Evolutionary conservation across 352 stramenopile species (phyloP).

Genomic region (Albugo candida): DNA sequence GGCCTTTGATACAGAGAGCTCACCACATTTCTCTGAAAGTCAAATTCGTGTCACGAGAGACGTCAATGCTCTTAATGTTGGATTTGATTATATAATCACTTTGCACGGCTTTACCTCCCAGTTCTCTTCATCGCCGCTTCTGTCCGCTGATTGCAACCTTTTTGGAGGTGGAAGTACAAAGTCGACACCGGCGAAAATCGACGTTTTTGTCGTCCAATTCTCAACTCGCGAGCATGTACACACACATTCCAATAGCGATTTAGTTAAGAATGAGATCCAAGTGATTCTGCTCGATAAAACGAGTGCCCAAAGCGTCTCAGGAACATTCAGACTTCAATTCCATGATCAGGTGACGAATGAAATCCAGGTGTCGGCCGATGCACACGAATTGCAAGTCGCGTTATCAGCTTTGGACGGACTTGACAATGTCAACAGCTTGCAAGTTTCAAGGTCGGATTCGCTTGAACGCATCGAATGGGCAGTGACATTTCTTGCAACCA

Average conservation of each 20-base stretch:
- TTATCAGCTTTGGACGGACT: constrained; percentile 28
- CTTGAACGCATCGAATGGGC: constrained; percentile 23
- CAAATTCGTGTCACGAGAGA: constrained; percentile 28
- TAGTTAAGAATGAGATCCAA: constrained; percentile 52
- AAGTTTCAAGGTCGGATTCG: constrained; percentile 10
- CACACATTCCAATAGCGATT: constrained; percentile 29
- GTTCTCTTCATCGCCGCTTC: constrained; percentile 13
- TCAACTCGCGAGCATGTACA: constrained; percentile 52
- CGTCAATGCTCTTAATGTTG: constrained; percentile 26
- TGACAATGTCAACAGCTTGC: constrained; percentile 21
- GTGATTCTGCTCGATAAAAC: constrained; percentile 30
- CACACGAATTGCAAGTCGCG: constrained; percentile 20
- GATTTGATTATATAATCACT: constrained; percentile 60
- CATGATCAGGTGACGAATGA: constrained; percentile 31
- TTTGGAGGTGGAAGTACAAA: constrained; percentile 18
- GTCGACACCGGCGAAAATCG: constrained; percentile 11
- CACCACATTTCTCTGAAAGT: constrained; percentile 13
- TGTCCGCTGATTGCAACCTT: constrained; percentile 41
- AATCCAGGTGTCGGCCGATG: constrained; percentile 45
- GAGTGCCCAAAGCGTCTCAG: constrained; percentile 14
- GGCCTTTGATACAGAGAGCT: not conserved
- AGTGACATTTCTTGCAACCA: constrained; percentile 34
- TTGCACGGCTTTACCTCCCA: constrained; percentile 21
- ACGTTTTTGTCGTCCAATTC: constrained; percentile 12
- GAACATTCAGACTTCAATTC: constrained; percentile 52